phyloP scores from a whole-genome alignment of 768 basidiomycete species.

The Leccinum subtestaceum region DNA sequence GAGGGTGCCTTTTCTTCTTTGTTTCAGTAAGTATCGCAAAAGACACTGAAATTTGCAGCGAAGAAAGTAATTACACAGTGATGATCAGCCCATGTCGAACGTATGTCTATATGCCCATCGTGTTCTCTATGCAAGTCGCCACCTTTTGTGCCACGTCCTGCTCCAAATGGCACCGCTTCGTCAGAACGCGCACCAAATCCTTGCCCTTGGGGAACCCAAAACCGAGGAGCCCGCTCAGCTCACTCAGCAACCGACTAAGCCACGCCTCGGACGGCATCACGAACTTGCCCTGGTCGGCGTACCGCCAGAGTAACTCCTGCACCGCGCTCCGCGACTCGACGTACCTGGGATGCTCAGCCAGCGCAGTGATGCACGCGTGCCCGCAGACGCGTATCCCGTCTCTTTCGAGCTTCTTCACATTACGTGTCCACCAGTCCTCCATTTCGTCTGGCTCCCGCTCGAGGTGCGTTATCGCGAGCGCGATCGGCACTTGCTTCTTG shows the following conservation, averaged over 20 bases:
- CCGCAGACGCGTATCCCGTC: constrained; percentile 19
- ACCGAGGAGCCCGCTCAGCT: constrained; percentile 16
- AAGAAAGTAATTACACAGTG: background rate
- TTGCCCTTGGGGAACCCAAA: constrained; percentile 18
- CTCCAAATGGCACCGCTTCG: constrained; percentile 25
- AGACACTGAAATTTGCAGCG: background rate
- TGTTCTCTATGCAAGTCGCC: constrained; percentile 21
- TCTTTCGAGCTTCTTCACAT: constrained; percentile 17
- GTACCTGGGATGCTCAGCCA: constrained; percentile 23
- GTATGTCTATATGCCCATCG: constrained; percentile 5
- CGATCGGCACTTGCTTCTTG: constrained; percentile 35
- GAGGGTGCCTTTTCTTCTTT: constrained; percentile 13
- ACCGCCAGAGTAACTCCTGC: constrained; percentile 21
- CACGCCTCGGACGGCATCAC: constrained; percentile 23
- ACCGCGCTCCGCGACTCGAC: constrained; percentile 17
- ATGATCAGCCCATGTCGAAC: background rate
- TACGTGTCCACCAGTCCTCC: constrained; percentile 33
- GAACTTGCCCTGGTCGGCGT: constrained; percentile 25
- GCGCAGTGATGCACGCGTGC: constrained; percentile 31
- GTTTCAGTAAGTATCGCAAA: background rate
- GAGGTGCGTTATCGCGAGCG: constrained; percentile 39
- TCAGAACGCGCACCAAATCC: constrained; percentile 23
- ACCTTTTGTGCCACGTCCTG: constrained; percentile 24
- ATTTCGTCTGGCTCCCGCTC: constrained; percentile 29
- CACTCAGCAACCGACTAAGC: constrained; percentile 19